phyloP scores from a whole-genome alignment of 441 rosid genomes.

The Arabidopsis lyrata region DNA sequence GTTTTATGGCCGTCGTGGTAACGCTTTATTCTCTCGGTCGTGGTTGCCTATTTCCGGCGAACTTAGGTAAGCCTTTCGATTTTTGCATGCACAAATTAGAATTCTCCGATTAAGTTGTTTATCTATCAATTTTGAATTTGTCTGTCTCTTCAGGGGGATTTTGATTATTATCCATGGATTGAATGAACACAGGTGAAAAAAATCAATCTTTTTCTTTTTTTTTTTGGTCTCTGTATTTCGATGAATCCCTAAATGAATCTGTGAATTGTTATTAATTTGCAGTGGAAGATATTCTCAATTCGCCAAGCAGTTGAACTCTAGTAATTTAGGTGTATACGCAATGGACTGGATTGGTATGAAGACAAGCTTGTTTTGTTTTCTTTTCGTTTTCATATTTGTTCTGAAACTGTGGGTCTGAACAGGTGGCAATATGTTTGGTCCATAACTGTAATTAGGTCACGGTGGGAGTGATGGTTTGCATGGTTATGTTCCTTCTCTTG shows the following conservation, averaged over 20 bases:
- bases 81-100: conserved; percentile 33
- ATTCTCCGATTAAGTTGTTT: neutral
- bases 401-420: conserved; percentile 44
- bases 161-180: conserved; percentile 88
- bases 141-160: conserved; percentile 68
- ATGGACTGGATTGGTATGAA: conserved; percentile 93
- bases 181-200: conserved; percentile 86
- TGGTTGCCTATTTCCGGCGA: conserved; percentile 80
- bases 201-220: neutral
- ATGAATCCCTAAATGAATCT: conserved; percentile 4
- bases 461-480: conserved; percentile 99
- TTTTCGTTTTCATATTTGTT: conserved; percentile 30
- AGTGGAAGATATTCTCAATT: conserved; percentile 95
- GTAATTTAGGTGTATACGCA: conserved; percentile 84
- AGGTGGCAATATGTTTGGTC: conserved; percentile 41
- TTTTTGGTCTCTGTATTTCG: neutral
- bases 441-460: conserved; percentile 65
- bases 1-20: conserved; percentile 67
- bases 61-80: conserved; percentile 54
- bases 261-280: conserved; percentile 20
- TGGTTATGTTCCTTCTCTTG: conserved; percentile 97
- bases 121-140: neutral
- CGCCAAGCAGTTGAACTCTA: conserved; percentile 77
- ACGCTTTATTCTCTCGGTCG: conserved; percentile 80
- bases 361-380: conserved; percentile 18